phyloP scores from a whole-genome alignment of 768 basidiomycete genomes.

The Omphalotus guepiniiformis region DNA sequence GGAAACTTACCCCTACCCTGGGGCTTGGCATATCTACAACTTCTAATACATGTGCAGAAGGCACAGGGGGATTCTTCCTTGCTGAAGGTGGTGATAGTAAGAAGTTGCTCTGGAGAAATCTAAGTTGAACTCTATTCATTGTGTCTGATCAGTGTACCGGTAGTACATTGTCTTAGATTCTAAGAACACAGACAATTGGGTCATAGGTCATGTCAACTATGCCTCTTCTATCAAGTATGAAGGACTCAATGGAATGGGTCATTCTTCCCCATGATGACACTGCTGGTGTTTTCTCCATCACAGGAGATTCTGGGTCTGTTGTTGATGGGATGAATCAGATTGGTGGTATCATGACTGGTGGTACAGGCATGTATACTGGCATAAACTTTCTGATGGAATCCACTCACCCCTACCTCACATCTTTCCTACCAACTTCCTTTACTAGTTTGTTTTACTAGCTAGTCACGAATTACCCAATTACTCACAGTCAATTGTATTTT shows the following conservation, averaged over 20 bases:
- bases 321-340: conserved; percentile 29
- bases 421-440: too few relatives aligned
- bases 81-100: conserved; percentile 14
- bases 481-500: too few relatives aligned
- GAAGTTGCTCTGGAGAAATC: conserved; percentile 24
- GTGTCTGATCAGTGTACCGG: too few relatives aligned
- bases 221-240: conserved; percentile 18
- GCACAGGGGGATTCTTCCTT: conserved; percentile 31
- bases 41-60: conserved; percentile 20
- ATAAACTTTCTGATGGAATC: conserved; percentile 31
- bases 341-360: conserved; percentile 32
- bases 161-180: conserved; percentile 20
- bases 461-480: too few relatives aligned
- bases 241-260: conserved; percentile 24
- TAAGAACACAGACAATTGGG: conserved; percentile 12
- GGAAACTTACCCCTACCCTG: conserved; percentile 24
- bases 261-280: conserved; percentile 24
- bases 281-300: conserved; percentile 29
- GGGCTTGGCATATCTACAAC: conserved; percentile 24
- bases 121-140: too few relatives aligned
- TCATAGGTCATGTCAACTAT: conserved; percentile 23
- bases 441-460: too few relatives aligned
- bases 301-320: conserved; percentile 36
- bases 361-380: conserved; percentile 18
- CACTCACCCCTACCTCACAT: too few relatives aligned